These are phyloP conservation scores for Tuber melanosporum DNA, from an alignment of 495 filamentous ascomycete species.

Conservation along the genomic window DNA sequence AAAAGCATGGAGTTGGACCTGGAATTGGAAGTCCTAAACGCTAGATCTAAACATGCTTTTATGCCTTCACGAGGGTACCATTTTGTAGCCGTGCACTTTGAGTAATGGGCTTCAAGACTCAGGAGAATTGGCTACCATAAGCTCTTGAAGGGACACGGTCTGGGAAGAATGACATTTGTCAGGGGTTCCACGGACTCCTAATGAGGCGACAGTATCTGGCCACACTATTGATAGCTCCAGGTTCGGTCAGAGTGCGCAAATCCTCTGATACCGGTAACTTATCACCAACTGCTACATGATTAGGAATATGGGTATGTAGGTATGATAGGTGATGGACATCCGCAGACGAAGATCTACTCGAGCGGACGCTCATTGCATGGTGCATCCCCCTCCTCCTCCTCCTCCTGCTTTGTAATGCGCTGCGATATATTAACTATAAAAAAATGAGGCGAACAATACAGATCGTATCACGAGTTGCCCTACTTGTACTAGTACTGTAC, in stretches of 20 bases:
- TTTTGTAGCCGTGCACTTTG: background rate
- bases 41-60: background rate
- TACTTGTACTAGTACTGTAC: background rate
- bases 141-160: background rate
- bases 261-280: background rate
- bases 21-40: background rate
- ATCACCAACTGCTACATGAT: background rate
- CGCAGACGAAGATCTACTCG: background rate
- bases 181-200: background rate
- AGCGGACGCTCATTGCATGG: background rate
- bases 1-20: background rate
- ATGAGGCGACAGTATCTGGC: background rate
- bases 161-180: background rate
- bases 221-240: background rate
- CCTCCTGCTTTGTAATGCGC: background rate
- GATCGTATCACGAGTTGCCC: background rate
- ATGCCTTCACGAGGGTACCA: background rate
- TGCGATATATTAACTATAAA: background rate
- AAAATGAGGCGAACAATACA: background rate
- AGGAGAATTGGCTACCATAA: background rate
- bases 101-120: background rate
- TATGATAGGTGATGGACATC: background rate
- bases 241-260: background rate
- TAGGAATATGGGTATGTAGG: background rate
- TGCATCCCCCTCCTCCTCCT: background rate